phyloP scores from a whole-genome alignment of 805 yeast species.

The Candida glaebosa region DNA sequence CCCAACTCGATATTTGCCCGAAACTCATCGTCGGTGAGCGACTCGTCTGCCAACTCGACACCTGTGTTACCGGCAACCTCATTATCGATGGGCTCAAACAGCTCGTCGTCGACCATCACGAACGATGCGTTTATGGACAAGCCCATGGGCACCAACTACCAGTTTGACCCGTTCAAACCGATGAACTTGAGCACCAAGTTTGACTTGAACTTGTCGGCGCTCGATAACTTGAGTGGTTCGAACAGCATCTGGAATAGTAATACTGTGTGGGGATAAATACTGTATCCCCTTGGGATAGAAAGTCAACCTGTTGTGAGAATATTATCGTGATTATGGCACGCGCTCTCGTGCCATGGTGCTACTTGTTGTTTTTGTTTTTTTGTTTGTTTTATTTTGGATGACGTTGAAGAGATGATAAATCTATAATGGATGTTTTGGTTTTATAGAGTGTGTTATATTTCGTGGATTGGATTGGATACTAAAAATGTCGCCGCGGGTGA shows the following conservation, averaged over 20 bases:
- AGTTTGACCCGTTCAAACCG: constrained; percentile 28
- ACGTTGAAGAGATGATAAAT: too few relatives aligned
- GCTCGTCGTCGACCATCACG: neutral
- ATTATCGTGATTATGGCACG: too few relatives aligned
- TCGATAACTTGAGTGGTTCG: neutral
- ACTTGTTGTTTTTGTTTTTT: neutral
- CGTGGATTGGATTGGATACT: too few relatives aligned
- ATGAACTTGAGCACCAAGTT: constrained; percentile 5
- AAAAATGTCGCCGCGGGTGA: too few relatives aligned
- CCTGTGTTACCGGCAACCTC: neutral
- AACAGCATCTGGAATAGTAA: constrained; percentile 14
- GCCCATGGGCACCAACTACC: neutral
- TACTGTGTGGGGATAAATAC: constrained; percentile 30
- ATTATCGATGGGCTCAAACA: neutral
- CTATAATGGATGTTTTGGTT: too few relatives aligned
- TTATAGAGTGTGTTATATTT: too few relatives aligned
- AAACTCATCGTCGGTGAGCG: neutral
- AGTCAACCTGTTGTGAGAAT: too few relatives aligned
- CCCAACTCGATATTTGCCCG: neutral
- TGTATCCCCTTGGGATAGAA: constrained; percentile 3
- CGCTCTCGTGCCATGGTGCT: too few relatives aligned
- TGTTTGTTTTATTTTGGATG: too few relatives aligned
- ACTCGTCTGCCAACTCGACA: constrained; percentile 1
- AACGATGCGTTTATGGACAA: neutral
- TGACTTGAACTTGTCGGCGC: constrained; percentile 8